These are phyloP conservation scores for Linnemannia exigua DNA, from an alignment of 192 early-diverging fungal genomes.

Conservation along the genomic window DNA sequence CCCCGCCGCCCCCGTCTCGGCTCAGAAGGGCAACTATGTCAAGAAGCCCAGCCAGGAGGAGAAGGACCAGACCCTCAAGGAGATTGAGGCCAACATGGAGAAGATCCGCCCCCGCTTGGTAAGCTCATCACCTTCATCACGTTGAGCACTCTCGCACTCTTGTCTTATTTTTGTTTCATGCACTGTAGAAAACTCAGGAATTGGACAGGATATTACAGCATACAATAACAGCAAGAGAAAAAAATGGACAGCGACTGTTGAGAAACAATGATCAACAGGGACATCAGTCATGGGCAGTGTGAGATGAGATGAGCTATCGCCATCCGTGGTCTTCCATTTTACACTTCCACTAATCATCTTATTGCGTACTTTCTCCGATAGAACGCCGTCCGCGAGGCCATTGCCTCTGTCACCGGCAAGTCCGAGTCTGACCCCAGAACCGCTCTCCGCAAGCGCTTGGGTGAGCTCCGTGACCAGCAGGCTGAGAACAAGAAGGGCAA, in stretches of 20 bases:
- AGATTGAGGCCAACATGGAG: constrained; percentile 57
- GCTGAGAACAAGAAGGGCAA: constrained; percentile 76
- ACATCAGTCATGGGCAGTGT: not conserved
- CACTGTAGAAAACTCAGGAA: not conserved
- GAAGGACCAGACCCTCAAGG: constrained; percentile 48
- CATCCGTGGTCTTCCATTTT: not conserved
- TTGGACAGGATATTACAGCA: not conserved
- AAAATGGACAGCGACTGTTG: not conserved
- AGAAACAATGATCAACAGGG: not conserved
- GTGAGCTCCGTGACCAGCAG: constrained; percentile 80
- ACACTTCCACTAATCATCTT: not conserved
- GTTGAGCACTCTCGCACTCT: not conserved
- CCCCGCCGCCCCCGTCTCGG: constrained; percentile 4
- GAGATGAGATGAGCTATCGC: not conserved
- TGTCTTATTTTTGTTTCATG: not conserved
- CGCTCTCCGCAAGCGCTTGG: constrained; percentile 68
- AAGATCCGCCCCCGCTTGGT: constrained; percentile 57
- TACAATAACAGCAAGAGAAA: not conserved
- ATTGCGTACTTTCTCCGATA: not conserved
- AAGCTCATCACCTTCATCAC: constrained; percentile 8
- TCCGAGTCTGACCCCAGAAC: constrained; percentile 49
- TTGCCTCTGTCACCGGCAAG: constrained; percentile 41
- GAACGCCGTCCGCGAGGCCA: constrained; percentile 55
- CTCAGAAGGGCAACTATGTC: constrained; percentile 47
- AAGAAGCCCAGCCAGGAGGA: constrained; percentile 51